These are phyloP conservation scores for Colletotrichum melonis DNA, from an alignment of 2,329 filamentous ascomycete species.

Conservation along the genomic window DNA sequence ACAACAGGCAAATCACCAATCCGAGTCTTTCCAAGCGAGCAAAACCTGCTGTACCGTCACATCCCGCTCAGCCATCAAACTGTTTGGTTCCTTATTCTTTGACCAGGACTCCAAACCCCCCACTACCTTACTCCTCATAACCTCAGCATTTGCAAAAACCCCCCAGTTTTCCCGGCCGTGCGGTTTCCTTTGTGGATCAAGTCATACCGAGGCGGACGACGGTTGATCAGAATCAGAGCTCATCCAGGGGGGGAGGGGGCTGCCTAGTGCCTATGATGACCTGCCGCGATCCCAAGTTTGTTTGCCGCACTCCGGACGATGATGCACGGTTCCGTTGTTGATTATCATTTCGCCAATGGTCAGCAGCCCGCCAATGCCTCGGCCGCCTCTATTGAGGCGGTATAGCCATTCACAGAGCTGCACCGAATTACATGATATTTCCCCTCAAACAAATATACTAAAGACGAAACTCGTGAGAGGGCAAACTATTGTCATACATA, in stretches of 20 bases:
- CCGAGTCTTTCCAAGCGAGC: neutral
- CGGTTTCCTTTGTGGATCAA: constrained; percentile 6
- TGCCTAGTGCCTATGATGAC: constrained; percentile 8
- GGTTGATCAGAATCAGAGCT: constrained; percentile 14
- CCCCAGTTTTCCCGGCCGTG: constrained; percentile 4
- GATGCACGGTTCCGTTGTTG: constrained; percentile 6
- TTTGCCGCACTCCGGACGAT: constrained; percentile 12
- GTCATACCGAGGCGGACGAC: constrained; percentile 19
- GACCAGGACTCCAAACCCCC: neutral
- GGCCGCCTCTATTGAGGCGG: neutral
- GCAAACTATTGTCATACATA: neutral
- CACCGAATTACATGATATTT: neutral
- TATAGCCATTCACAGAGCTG: neutral
- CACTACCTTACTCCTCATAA: constrained; percentile 1
- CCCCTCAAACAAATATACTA: neutral
- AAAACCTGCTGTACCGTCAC: neutral
- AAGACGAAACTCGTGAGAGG: neutral
- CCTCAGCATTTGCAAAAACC: neutral
- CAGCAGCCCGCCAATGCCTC: constrained; percentile 2
- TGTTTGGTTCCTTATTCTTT: neutral
- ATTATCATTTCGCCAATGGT: constrained; percentile 2
- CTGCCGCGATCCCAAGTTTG: constrained; percentile 19
- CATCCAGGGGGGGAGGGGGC: neutral
- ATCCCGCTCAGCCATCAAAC: neutral
- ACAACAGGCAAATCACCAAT: neutral